Evolutionary conservation across 768 basidiomycete species (phyloP).

Genomic region (Mycena belliarum): DNA sequence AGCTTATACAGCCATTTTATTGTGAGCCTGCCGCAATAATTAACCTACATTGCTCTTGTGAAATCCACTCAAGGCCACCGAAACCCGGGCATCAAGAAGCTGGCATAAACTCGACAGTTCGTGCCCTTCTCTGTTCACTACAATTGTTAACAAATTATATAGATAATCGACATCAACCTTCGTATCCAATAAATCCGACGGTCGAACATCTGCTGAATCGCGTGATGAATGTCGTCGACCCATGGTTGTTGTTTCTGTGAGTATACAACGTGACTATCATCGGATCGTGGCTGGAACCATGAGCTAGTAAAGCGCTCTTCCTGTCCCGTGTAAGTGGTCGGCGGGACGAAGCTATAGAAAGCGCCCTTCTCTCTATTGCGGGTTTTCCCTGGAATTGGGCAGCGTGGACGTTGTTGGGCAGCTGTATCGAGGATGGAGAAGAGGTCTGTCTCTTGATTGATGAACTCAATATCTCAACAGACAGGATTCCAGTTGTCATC

Average conservation of each 20-base stretch:
- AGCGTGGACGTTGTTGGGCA: slow-evolving; percentile 81
- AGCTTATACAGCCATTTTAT: slow-evolving; percentile 81
- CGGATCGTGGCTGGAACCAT: slow-evolving; percentile 11
- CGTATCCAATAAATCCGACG: slow-evolving; percentile 61
- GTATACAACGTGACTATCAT: slow-evolving; percentile 26
- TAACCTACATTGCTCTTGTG: slow-evolving; percentile 9
- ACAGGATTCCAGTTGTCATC: slow-evolving; percentile 42
- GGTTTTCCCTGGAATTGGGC: slow-evolving; percentile 94
- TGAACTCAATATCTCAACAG: slow-evolving; percentile 18
- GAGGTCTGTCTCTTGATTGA: slow-evolving; percentile 56
- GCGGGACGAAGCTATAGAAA: slow-evolving; percentile 86
- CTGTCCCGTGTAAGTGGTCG: slow-evolving; percentile 70
- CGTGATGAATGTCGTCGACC: slow-evolving; percentile 63
- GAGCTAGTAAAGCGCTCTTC: slow-evolving; percentile 75
- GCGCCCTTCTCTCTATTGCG: slow-evolving; percentile 70
- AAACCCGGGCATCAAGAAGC: slow-evolving; percentile 78
- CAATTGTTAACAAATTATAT: too few species aligned
- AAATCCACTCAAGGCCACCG: slow-evolving; percentile 59
- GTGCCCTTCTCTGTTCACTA: too few species aligned
- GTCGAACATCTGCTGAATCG: slow-evolving; percentile 59
- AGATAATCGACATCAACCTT: slow-evolving; percentile 74
- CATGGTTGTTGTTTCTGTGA: slow-evolving; percentile 85
- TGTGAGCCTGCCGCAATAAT: slow-evolving; percentile 49
- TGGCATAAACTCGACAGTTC: slow-evolving; percentile 84
- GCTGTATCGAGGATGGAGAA: slow-evolving; percentile 79